Evolutionary conservation across 2,329 filamentous ascomycete species (phyloP).

Genomic region (Colletotrichum sp.): DNA sequence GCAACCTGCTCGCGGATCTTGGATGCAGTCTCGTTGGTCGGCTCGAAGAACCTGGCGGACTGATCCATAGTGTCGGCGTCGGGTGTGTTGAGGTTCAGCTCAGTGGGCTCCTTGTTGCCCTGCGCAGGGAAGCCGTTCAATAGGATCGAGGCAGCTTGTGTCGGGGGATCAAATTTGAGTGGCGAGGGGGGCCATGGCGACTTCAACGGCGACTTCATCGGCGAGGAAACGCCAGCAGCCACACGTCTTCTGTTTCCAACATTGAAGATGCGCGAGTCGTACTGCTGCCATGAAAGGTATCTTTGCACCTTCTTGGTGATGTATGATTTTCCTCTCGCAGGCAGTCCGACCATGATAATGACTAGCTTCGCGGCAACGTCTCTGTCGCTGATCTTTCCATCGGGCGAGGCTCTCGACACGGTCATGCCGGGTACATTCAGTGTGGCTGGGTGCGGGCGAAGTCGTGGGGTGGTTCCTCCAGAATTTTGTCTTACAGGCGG

Average conservation of each 20-base stretch:
- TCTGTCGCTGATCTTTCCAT: conserved; percentile 89
- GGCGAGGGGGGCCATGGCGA: conserved; percentile 38
- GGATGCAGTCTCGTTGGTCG: conserved; percentile 81
- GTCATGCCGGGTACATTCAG: conserved; percentile 97
- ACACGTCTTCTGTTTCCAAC: conserved; percentile 90
- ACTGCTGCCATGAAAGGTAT: conserved; percentile 96
- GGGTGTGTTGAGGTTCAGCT: conserved; percentile 38
- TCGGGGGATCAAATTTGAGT: conserved; percentile 46
- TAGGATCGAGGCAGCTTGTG: conserved; percentile 62
- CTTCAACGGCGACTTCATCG: conserved; percentile 44
- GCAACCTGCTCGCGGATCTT: conserved; percentile 90
- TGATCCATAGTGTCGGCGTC: conserved; percentile 72
- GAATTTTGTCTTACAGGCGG: conserved; percentile 76
- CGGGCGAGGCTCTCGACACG: conserved; percentile 91
- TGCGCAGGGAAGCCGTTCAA: conserved; percentile 56
- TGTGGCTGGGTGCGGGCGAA: conserved; percentile 86
- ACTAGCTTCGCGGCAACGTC: conserved; percentile 97
- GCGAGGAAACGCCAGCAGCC: conserved; percentile 65
- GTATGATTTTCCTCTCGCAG: conserved; percentile 95
- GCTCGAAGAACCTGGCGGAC: conserved; percentile 92
- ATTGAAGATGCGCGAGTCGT: conserved; percentile 96
- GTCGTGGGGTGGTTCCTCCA: conserved; percentile 76
- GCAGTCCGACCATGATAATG: conserved; percentile 97
- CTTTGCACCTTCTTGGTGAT: conserved; percentile 97
- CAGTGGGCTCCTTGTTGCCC: conserved; percentile 40